Evolutionary conservation across 768 basidiomycete genomes (phyloP).

Genomic region (Glaciozyma antarctica): DNA sequence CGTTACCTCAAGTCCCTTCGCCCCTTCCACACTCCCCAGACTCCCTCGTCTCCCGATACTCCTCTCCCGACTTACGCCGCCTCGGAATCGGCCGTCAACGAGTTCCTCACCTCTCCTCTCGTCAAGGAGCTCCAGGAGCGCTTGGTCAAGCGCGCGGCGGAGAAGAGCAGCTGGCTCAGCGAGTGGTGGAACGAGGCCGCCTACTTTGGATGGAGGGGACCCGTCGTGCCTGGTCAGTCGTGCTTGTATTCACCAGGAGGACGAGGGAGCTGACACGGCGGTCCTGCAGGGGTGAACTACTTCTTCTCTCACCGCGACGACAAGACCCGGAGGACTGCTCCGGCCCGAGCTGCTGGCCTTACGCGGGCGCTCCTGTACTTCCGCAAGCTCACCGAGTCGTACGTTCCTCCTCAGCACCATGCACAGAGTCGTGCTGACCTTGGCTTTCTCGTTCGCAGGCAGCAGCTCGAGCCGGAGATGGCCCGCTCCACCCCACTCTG

Average conservation of each 20-base stretch:
- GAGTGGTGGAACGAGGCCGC: conserved; percentile 96
- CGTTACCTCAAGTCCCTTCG: conserved; percentile 82
- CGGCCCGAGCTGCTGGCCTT: conserved; percentile 32
- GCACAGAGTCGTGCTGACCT: not conserved
- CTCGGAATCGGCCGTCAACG: conserved; percentile 45
- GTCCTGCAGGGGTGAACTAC: conserved; percentile 78
- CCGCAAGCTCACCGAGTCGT: conserved; percentile 66
- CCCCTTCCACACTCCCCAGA: conserved; percentile 57
- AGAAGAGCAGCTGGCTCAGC: conserved; percentile 66
- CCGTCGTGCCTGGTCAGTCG: conserved; percentile 27
- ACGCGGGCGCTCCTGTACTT: conserved; percentile 35
- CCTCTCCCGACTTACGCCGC: conserved; percentile 20
- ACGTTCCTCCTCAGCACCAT: conserved; percentile 34
- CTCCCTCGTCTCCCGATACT: conserved; percentile 5
- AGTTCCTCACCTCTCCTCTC: conserved; percentile 61
- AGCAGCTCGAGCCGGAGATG: conserved; percentile 78
- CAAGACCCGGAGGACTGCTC: conserved; percentile 27
- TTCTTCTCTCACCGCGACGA: conserved; percentile 69
- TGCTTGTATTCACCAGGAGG: not conserved
- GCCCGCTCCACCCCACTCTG: conserved; percentile 65
- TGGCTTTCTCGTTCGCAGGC: conserved; percentile 41
- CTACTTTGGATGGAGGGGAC: conserved; percentile 29
- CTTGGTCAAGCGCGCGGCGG: conserved; percentile 60
- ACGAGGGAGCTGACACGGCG: not conserved
- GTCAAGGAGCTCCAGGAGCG: conserved; percentile 66